A percentile compares a stretch with the other conserved stretches of the same genome.
These are phyloP conservation scores for Baudoinia panamericana DNA, from an alignment of 495 filamentous ascomycete genomes.

Conservation along the genomic window DNA sequence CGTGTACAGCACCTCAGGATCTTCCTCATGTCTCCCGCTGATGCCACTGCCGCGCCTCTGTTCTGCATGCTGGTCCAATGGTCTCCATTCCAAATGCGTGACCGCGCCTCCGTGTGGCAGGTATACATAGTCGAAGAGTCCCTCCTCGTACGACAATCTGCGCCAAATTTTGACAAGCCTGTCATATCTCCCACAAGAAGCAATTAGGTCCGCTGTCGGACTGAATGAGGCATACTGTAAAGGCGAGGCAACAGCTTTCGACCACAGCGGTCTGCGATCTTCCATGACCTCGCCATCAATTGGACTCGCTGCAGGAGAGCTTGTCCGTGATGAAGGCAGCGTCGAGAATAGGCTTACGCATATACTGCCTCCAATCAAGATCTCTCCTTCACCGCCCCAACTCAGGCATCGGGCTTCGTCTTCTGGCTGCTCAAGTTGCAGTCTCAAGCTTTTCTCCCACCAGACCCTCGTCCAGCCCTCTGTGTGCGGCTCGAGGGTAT, in stretches of 20 bases:
- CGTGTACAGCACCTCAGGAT: conserved; percentile 67
- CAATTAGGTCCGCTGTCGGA: conserved; percentile 71
- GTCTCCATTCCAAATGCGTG: conserved; percentile 73
- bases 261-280: conserved; percentile 52
- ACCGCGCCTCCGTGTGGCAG: conserved; percentile 69
- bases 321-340: conserved; percentile 14
- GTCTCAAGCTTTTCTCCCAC: conserved; percentile 27
- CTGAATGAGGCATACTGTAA: conserved; percentile 70
- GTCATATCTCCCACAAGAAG: conserved; percentile 68
- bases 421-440: conserved; percentile 3
- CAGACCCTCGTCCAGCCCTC: conserved; percentile 56
- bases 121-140: conserved; percentile 83
- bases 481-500: conserved; percentile 37
- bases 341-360: conserved; percentile 15
- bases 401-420: conserved; percentile 11
- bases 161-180: conserved; percentile 87
- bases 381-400: conserved; percentile 16
- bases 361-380: conserved; percentile 19
- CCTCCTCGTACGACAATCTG: conserved; percentile 73
- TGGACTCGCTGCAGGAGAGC: conserved; percentile 15
- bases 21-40: conserved; percentile 13
- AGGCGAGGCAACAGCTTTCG: conserved; percentile 54
- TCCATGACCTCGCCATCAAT: conserved; percentile 5
- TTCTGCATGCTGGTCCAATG: conserved; percentile 2
- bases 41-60: conserved; percentile 10